Percentiles rank a stretch among this genome's conserved stretches.
phyloP scores from a whole-genome alignment of 345 rosid genomes.

The Lumnitzera racemosa region DNA sequence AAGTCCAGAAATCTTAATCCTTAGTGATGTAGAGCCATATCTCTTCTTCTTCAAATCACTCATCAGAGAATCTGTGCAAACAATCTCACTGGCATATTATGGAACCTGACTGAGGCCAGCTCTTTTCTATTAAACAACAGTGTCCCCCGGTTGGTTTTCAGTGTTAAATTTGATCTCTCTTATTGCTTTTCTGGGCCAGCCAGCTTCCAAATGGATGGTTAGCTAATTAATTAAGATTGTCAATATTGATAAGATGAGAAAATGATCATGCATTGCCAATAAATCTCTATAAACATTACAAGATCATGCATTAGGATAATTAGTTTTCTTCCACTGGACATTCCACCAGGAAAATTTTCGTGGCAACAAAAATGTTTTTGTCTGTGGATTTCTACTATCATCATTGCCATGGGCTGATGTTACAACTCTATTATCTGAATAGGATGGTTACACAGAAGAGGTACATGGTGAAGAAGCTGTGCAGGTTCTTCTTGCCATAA shows the following conservation, averaged over 20 bases:
- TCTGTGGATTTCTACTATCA: too few relatives aligned
- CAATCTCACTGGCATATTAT: background rate
- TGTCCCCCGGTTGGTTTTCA: too few relatives aligned
- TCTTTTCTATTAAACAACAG: too few relatives aligned
- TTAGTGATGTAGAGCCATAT: background rate
- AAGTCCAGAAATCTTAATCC: background rate
- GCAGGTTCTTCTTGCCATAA: slow-evolving; percentile 56
- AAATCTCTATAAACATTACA: too few relatives aligned
- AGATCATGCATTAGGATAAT: background rate
- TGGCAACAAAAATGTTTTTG: too few relatives aligned
- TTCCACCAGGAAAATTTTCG: background rate
- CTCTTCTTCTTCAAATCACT: background rate
- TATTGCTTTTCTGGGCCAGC: too few relatives aligned
- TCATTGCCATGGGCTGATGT: background rate
- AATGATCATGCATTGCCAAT: too few relatives aligned
- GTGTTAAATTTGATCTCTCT: too few relatives aligned
- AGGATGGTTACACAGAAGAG: slow-evolving; percentile 79
- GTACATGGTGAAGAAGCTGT: slow-evolving; percentile 42
- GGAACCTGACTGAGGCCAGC: too few relatives aligned
- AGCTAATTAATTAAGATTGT: too few relatives aligned
- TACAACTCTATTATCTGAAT: background rate
- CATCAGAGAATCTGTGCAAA: background rate
- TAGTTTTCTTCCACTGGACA: background rate
- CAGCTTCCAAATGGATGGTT: too few relatives aligned
- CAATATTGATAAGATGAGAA: too few relatives aligned